Base-by-base conservation (phyloP, 306 rosid genomes). In the Erythrophleum fordii region DNA sequence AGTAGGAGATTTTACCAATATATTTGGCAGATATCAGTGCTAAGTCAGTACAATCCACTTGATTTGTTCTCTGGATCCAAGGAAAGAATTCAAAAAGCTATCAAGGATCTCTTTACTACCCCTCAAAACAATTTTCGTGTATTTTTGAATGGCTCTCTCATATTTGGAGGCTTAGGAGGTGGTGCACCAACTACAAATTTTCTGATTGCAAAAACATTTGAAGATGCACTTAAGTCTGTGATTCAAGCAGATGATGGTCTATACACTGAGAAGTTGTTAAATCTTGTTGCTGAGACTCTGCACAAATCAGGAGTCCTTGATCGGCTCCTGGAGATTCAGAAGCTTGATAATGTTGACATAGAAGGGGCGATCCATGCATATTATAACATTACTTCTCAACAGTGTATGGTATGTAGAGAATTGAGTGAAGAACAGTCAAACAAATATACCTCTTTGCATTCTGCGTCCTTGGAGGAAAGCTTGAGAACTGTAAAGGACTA, bases 121-220 rank as follows among this genome's bases (percentile, higher is more conserved):
- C 97, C 99, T 59, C 99, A 96, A 83, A 96, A 96, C 84, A 96
- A 96, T 85, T 92, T 96, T 64, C 97, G 94, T 56, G 98, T 93
- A 79, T 96, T 96, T 78, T 81, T 86, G 76, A 89, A 96, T 80
- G 98, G 99, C 81, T 87, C 91, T 84, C 87, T 89, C 82, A 84
- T 92, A 88, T 90, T 92, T 89, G 99, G 98, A 76, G 88, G 86
- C 26, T 83, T 89, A 81, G 99, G 98, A 82, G 91, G 97, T 74
- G 84, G 85, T 82, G 97, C 93, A 44, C 81, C 82, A 72, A 62
- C 83, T 78, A 91, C 98, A 56, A 87, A 86, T 77, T 53, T 77
- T 75, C 77, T 29, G 60, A 82, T 81, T 69, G 87, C 91, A 25
- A 86, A 86, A 79, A 88, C 92, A 83, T 92, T 96, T 90, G 99